Evolutionary conservation across 2,329 filamentous ascomycete species (phyloP).

Genomic region (Thyridium curvatum): DNA sequence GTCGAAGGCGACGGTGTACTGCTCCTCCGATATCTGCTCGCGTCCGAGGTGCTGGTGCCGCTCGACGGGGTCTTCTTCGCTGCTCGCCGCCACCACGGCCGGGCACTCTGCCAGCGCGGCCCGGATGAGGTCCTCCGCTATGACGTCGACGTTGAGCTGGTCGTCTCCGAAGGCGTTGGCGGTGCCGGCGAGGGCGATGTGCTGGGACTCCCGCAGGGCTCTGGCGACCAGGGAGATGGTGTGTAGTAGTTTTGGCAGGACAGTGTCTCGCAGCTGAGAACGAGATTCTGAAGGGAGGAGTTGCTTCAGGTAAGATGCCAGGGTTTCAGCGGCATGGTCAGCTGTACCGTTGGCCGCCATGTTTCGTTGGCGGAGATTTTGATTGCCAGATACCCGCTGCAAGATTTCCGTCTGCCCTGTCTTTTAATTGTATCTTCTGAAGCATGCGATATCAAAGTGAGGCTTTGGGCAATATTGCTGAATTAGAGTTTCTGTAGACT

Average conservation of each 20-base stretch:
- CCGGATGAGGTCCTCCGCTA: constrained; percentile 42
- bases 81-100: constrained; percentile 43
- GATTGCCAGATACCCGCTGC: no score
- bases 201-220: constrained; percentile 35
- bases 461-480: no score
- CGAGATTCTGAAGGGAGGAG: no score
- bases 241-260: constrained; percentile 42
- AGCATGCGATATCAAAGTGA: no score
- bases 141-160: constrained; percentile 52
- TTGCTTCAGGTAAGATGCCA: no score
- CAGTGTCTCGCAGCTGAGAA: constrained; percentile 16
- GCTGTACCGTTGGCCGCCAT: no score
- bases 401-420: no score
- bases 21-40: constrained; percentile 20
- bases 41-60: constrained; percentile 15
- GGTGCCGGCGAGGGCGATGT: constrained; percentile 39
- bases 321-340: no score
- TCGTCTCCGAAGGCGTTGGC: constrained; percentile 54
- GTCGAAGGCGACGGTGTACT: constrained; percentile 56
- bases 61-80: constrained; percentile 56
- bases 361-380: no score
- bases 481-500: no score
- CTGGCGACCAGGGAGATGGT: constrained; percentile 37
- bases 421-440: no score
- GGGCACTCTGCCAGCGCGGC: constrained; percentile 34